These are phyloP conservation scores for Rhynchosporium secalis DNA, from an alignment of 2,329 filamentous ascomycete genomes.

Conservation along the genomic window DNA sequence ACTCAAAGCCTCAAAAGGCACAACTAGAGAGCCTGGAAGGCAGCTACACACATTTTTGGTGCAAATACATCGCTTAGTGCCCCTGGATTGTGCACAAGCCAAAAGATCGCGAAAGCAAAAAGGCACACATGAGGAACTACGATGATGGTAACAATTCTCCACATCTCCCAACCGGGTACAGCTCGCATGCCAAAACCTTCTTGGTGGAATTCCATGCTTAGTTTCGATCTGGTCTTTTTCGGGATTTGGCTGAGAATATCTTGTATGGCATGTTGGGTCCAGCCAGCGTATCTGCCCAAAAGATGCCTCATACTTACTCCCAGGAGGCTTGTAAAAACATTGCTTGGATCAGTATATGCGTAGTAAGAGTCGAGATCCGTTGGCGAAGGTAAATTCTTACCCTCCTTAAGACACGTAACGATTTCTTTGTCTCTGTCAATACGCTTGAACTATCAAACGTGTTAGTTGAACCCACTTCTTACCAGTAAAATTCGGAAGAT, in stretches of 20 bases:
- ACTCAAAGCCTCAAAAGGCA: too few species aligned
- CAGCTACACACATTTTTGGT: neutral
- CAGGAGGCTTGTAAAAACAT: neutral
- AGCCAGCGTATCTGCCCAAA: neutral
- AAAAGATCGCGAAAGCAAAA: neutral
- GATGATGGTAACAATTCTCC: neutral
- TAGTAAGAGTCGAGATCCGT: neutral
- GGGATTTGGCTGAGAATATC: neutral
- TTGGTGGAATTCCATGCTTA: neutral
- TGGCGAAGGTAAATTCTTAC: neutral
- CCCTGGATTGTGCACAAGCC: neutral
- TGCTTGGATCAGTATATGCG: neutral
- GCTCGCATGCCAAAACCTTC: neutral
- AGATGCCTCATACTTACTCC: neutral
- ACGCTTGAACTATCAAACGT: neutral
- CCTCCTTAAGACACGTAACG: neutral
- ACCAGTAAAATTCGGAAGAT: neutral
- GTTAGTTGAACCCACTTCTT: neutral
- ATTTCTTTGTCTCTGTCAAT: neutral
- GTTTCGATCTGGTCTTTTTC: neutral
- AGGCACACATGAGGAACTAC: neutral
- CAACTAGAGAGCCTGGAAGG: too few species aligned
- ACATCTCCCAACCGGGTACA: neutral
- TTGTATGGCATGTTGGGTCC: neutral
- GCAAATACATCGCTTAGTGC: neutral